These are phyloP conservation scores for Pinus tabuliformis DNA, from an alignment of 75 land plant species.

Conservation along the genomic window DNA sequence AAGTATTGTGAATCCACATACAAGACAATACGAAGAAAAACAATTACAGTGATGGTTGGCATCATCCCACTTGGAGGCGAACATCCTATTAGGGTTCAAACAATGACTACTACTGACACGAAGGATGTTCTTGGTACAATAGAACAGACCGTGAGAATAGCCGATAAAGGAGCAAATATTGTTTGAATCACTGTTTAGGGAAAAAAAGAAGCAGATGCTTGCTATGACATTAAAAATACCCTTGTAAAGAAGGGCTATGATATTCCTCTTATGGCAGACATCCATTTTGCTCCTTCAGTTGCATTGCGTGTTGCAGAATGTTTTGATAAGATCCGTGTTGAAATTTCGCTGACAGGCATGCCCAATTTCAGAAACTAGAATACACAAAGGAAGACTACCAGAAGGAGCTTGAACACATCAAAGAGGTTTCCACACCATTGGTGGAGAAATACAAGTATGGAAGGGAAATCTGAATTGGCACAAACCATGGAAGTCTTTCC, in stretches of 20 bases:
- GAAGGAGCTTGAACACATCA: conserved; percentile 96
- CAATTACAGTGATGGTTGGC: conserved; percentile 89
- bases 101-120: conserved; percentile 98
- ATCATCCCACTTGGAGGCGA: conserved; percentile 92
- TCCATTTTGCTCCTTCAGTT: no score
- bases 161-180: conserved; percentile 93
- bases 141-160: conserved; percentile 89
- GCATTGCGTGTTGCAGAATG: no score
- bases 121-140: conserved; percentile 91
- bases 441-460: conserved; percentile 99
- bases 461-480: conserved; percentile 95
- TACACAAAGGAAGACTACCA: conserved; percentile 66
- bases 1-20: conserved; percentile 91
- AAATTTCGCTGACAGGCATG: no score
- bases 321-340: no score
- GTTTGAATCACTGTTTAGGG: conserved; percentile 98
- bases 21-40: conserved; percentile 88
- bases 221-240: conserved; percentile 89
- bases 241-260: conserved; percentile 95
- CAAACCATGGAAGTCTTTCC: conserved; percentile 98
- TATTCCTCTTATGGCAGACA: conserved; percentile 96
- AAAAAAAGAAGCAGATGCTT: conserved; percentile 95
- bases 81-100: conserved; percentile 94
- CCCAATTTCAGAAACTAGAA: no score
- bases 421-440: conserved; percentile 89